Evolutionary conservation across 2,329 filamentous ascomycete species (phyloP).

Genomic region (Remersonia thermophila): DNA sequence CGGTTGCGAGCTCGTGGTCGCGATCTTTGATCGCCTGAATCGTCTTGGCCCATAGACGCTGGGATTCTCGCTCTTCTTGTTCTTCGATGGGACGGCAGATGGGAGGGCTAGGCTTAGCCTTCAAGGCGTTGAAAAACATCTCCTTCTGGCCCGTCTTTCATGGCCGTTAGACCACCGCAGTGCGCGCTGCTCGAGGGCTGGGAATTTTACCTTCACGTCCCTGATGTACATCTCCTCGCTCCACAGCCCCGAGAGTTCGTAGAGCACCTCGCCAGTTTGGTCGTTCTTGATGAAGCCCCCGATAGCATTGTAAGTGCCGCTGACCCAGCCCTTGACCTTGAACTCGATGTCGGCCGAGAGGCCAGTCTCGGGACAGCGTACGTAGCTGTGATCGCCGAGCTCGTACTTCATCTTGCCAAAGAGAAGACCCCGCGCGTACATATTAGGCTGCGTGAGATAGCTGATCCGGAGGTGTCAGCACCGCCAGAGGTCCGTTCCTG

Average conservation of each 20-base stretch:
- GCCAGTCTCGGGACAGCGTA: conserved; percentile 78
- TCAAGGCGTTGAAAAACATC: conserved; percentile 75
- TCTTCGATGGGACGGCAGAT: conserved; percentile 66
- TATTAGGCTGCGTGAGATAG: conserved; percentile 92
- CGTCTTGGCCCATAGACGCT: conserved; percentile 73
- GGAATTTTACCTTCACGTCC: conserved; percentile 64
- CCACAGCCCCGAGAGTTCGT: conserved; percentile 86
- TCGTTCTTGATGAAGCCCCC: conserved; percentile 84
- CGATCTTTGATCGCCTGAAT: conserved; percentile 69
- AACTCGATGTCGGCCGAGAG: conserved; percentile 89
- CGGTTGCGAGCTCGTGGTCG: conserved; percentile 81
- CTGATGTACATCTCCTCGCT: conserved; percentile 91
- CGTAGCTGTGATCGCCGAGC: conserved; percentile 87
- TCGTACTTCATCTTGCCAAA: conserved; percentile 99
- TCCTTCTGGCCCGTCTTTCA: conserved; percentile 74
- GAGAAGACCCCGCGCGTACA: conserved; percentile 93
- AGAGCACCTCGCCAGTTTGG: conserved; percentile 74
- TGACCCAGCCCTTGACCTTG: conserved; percentile 96
- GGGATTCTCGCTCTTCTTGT: conserved; percentile 82
- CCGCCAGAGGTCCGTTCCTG: too few relatives aligned
- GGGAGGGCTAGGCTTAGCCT: conserved; percentile 64
- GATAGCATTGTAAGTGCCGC: conserved; percentile 92
- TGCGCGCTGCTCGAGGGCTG: too few relatives aligned
- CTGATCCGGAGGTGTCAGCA: conserved; percentile 29
- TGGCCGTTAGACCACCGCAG: conserved; percentile 8